Conservation (phyloP, 176 grass and related monocot genomes). For the Oryza nivara region DNA sequence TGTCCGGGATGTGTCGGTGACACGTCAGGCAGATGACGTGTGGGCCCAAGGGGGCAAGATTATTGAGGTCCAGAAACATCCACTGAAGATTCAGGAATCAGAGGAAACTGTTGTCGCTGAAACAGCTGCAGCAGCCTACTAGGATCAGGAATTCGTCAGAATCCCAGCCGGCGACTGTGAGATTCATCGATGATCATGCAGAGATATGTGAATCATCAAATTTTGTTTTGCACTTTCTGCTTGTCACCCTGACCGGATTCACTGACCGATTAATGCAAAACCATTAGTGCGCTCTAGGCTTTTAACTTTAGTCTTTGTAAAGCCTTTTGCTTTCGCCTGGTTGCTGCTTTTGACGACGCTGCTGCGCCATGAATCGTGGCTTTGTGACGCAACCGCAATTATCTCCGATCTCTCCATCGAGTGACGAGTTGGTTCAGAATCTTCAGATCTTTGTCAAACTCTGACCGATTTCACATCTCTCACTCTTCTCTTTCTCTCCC, state of each 20-base stretch:
- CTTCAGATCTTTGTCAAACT: background rate
- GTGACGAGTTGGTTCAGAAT: background rate
- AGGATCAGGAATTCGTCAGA: background rate
- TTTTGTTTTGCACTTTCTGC: background rate
- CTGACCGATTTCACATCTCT: background rate
- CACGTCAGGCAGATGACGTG: background rate
- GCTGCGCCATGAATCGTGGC: constrained; percentile 31
- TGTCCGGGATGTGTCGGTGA: background rate
- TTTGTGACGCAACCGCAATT: constrained; percentile 18
- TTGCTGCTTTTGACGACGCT: background rate
- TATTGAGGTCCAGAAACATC: background rate
- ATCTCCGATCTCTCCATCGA: background rate
- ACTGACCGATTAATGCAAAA: background rate
- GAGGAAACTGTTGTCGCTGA: constrained; percentile 11
- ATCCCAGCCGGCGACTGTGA: background rate
- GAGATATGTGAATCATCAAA: background rate
- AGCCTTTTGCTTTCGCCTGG: background rate
- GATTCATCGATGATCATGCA: background rate
- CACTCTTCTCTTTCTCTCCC: background rate
- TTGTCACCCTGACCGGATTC: constrained; percentile 2
- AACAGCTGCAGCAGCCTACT: background rate
- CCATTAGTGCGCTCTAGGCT: constrained; percentile 27
- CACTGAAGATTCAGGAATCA: constrained; percentile 1
- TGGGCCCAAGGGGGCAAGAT: background rate
- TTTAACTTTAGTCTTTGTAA: background rate